A percentile compares a stretch with the other conserved stretches of the same genome.
These are phyloP conservation scores for Podila clonocystis DNA, from an alignment of 192 early-diverging fungal genomes.

Conservation along the genomic window DNA sequence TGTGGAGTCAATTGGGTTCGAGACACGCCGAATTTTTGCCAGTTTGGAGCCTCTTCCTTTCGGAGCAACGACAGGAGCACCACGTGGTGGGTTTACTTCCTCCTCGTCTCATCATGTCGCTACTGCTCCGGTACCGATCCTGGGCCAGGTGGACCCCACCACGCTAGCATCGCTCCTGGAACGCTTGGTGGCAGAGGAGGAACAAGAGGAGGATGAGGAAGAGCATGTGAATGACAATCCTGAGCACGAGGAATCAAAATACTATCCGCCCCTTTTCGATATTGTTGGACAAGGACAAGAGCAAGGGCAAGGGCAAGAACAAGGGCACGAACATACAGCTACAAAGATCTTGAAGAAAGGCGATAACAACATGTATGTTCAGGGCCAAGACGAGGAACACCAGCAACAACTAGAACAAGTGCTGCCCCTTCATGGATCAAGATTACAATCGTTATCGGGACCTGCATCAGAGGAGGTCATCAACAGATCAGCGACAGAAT, in stretches of 20 bases:
- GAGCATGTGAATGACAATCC: background rate
- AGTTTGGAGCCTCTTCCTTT: background rate
- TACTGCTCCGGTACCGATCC: background rate
- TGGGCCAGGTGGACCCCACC: background rate
- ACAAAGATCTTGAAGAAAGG: no score
- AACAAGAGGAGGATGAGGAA: background rate
- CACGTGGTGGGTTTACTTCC: background rate
- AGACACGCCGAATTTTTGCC: conserved; percentile 1
- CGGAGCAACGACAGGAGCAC: no score
- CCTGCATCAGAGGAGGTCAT: background rate
- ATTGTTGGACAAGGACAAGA: background rate
- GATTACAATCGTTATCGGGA: conserved; percentile 2
- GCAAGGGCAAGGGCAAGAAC: no score
- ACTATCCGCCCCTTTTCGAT: background rate
- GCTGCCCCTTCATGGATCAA: background rate
- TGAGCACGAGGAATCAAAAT: background rate
- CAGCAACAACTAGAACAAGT: background rate
- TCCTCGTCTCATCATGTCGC: background rate
- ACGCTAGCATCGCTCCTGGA: background rate
- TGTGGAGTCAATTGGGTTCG: background rate
- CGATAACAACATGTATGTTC: background rate
- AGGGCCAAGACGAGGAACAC: background rate
- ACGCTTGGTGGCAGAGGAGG: background rate
- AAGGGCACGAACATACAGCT: no score
- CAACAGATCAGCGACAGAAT: background rate